Conservation (phyloP, 192 early-diverging fungal species). For the Coemansia erecta region DNA sequence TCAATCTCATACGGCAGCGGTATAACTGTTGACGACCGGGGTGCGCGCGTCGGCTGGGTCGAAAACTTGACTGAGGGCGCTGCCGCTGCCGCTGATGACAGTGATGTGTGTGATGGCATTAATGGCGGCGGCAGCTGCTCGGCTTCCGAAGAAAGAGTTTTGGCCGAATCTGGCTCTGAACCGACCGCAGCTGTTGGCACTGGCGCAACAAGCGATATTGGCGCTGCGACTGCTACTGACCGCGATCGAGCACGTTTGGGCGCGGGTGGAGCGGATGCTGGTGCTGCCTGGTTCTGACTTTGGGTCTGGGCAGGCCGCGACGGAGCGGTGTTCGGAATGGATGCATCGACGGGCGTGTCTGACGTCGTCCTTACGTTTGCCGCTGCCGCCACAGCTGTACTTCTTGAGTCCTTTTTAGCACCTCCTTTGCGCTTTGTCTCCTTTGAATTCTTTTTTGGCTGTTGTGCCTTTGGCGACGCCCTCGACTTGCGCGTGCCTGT, state of each 20-base stretch:
- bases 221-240: not conserved
- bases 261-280: too few relatives aligned
- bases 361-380: not conserved
- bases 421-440: conserved; percentile 15
- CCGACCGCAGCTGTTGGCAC: too few relatives aligned
- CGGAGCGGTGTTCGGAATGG: not conserved
- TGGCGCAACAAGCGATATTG: too few relatives aligned
- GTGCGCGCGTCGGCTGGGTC: too few relatives aligned
- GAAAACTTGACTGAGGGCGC: too few relatives aligned
- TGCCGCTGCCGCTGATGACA: too few relatives aligned
- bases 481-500: conserved; percentile 24
- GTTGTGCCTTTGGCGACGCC: conserved; percentile 16
- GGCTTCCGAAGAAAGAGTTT: too few relatives aligned
- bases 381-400: not conserved
- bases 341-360: not conserved
- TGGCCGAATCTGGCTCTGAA: too few relatives aligned
- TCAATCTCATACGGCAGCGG: not conserved
- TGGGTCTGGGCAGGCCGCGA: not conserved
- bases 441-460: conserved; percentile 1
- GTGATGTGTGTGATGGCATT: too few relatives aligned
- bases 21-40: too few relatives aligned
- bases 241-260: conserved; percentile 2
- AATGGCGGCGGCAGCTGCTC: too few relatives aligned
- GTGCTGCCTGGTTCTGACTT: not conserved
- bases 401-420: conserved; percentile 5